Base-by-base conservation (phyloP, 805 yeast genomes). In the Pichia exigua region DNA sequence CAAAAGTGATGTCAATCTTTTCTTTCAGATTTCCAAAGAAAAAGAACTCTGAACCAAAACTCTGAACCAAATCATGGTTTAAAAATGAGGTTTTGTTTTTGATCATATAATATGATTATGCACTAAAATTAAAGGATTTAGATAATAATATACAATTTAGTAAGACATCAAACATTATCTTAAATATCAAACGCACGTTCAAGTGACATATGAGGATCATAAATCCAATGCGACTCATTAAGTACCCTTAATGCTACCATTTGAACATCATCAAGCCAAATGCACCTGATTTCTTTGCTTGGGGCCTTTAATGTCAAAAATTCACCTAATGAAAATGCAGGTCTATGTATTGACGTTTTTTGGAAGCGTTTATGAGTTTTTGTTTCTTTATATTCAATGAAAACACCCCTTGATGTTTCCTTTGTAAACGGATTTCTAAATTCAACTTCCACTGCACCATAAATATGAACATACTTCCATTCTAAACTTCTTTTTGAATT, bases 381-480 rank as follows among this genome's bases (percentile, higher is more conserved):
- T 15, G 46, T 46, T 46, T 50, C 53, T 35, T 46, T 50, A 26
- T 39, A 50, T 40, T 50, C 53, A 13, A 50, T 42, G 15, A 50
- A 46, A 30, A 46, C 42, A 17, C 35, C 45, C 6, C 17, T 20
- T 21, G 32, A n/a, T 7, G 18, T 18, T 46, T 50, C 49, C n/a
- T 44, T 24, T 20, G 40, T 46, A 27, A 17, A 21, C 10, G 44
- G 42, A 38, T 49, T 42, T 5, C 7, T 41, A 28, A 42, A 50
- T 22, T 15, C 26, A 12, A 46, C 7, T 13, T 42, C 27, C 3
- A 18, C 12, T 38, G 44, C 40, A 22, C 38, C 20, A 20, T 43
- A 46, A 26, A 52, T 13, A 42, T 52, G 47, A 20, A 49, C 41
- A 38, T 21, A 51, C 17, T 27, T 48, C 54, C 52, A 51, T n/a